Evolutionary conservation across 768 basidiomycete species (phyloP), one percentile per base, ranked within the genome.

Genomic region (Mycena venus): DNA sequence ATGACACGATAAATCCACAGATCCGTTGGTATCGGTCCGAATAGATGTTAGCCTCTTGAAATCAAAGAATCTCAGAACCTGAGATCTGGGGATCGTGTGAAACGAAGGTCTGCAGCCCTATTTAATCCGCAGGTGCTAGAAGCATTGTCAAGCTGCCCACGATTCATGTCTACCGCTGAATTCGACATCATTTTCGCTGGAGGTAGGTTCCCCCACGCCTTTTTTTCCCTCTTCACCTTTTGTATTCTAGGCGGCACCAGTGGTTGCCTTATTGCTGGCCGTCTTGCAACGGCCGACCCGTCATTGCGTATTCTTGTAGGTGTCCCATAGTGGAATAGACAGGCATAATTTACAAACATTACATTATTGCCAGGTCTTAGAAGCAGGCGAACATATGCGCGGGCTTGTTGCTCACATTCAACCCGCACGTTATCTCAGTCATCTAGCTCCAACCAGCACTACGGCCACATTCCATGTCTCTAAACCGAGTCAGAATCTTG

Each of bases 321-420:
- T 29, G n/a, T 2, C 68, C 3, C 34, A 61, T 36, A 31, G 23
- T 66, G 14, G 17, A 49, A 34, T 19, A 10, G 42, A 6, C 51
- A 17, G 21, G 83, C 29, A 78, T 83, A n/a, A n/a, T n/a, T n/a
- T n/a, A 1, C 10, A 83, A 23, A 78, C 17, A 7, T n/a, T n/a
- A 47, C 15, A 47, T 47, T 23, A 7, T 21, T n/a, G n/a, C n/a
- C 83, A 89, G 44, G 60, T 89, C 58, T 71, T 90, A 15, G 89
- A 90, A 76, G 83, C 83, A 11, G 89, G 89, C 0, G 80, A 82
- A 6, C 81, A 85, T 44, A 85, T 87, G 0, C 76, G 76, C 12
- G 80, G 86, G 29, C 27, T 85, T 19, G 80, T 79, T 15, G 44
- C 53, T 6, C 87, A 89, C 75, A 80, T 77, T 4, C 86, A 88